A percentile compares a stretch with the other conserved stretches of the same genome.
These are phyloP conservation scores for Penicillium verhagenii DNA, from an alignment of 495 filamentous ascomycete genomes.

Conservation along the genomic window DNA sequence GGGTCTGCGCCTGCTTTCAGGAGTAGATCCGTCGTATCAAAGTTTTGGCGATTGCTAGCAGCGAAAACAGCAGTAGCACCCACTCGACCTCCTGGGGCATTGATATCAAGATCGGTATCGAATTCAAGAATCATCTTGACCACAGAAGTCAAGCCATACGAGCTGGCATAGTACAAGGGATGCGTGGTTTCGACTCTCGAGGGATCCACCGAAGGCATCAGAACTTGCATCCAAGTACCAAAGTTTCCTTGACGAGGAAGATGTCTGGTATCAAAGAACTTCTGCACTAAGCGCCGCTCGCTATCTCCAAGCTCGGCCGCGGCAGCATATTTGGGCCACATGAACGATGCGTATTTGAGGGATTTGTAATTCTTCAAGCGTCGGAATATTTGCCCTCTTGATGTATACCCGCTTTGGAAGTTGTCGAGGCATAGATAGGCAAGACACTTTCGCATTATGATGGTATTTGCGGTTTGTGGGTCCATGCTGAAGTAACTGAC, in stretches of 20 bases:
- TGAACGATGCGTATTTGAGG: conserved; percentile 16
- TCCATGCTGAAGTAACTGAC: conserved; percentile 21
- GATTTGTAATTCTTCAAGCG: not conserved
- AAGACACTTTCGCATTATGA: conserved; percentile 20
- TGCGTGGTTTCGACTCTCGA: conserved; percentile 17
- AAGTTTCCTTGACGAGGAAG: conserved; percentile 20
- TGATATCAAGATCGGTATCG: conserved; percentile 17
- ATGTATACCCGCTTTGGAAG: conserved; percentile 14
- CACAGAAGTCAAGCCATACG: conserved; percentile 22
- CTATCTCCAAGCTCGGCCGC: conserved; percentile 1
- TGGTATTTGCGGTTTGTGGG: conserved; percentile 10
- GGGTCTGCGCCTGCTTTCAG: conserved; percentile 22
- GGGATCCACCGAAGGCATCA: conserved; percentile 1
- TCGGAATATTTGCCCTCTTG: not conserved
- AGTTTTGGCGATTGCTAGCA: conserved; percentile 18
- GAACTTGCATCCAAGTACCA: conserved; percentile 18
- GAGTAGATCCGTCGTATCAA: conserved; percentile 17
- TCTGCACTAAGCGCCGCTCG: conserved; percentile 9
- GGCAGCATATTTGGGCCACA: conserved; percentile 16
- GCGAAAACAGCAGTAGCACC: conserved; percentile 22
- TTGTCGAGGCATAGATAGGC: conserved; percentile 23
- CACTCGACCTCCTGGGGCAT: conserved; percentile 22
- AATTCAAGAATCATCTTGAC: conserved; percentile 19
- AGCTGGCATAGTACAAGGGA: conserved; percentile 26
- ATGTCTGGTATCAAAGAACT: conserved; percentile 14